Conservation (phyloP, 768 basidiomycete species). For the Auricularia sp. region DNA sequence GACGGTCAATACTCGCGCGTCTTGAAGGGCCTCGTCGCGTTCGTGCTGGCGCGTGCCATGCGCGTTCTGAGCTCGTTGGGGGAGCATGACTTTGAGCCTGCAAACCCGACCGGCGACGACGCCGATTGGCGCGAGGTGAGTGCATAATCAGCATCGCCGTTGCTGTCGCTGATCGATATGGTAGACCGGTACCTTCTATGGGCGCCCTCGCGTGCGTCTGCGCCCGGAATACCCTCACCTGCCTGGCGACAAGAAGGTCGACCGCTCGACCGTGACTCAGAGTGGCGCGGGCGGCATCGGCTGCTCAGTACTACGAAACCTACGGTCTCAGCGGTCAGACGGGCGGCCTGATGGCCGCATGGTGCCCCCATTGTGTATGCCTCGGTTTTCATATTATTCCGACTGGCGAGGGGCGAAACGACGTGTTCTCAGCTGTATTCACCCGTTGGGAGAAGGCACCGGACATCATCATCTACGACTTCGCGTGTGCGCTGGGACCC, state of each 20-base stretch:
- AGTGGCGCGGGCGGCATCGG: not conserved
- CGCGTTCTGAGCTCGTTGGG: not conserved
- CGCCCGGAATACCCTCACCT: not conserved
- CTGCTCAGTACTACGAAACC: not conserved
- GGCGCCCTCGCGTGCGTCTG: not conserved
- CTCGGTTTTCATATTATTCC: conserved; percentile 18
- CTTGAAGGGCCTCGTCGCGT: not conserved
- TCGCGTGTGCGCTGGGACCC: conserved; percentile 24
- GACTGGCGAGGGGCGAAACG: conserved; percentile 26
- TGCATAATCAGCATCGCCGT: not conserved
- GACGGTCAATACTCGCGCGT: not conserved
- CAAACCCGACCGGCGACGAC: not conserved
- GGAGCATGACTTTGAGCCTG: not conserved
- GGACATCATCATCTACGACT: conserved; percentile 23
- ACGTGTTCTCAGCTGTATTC: conserved; percentile 30
- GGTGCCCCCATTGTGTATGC: not conserved
- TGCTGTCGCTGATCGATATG: not conserved
- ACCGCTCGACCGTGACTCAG: not conserved
- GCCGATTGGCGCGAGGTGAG: not conserved
- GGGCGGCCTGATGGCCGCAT: not conserved
- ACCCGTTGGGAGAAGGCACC: conserved; percentile 24
- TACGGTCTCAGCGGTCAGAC: not conserved
- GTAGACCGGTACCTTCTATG: not conserved
- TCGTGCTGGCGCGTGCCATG: not conserved
- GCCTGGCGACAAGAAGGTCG: not conserved